phyloP scores from a whole-genome alignment of 768 basidiomycete genomes.

The Lactarius sanguifluus region DNA sequence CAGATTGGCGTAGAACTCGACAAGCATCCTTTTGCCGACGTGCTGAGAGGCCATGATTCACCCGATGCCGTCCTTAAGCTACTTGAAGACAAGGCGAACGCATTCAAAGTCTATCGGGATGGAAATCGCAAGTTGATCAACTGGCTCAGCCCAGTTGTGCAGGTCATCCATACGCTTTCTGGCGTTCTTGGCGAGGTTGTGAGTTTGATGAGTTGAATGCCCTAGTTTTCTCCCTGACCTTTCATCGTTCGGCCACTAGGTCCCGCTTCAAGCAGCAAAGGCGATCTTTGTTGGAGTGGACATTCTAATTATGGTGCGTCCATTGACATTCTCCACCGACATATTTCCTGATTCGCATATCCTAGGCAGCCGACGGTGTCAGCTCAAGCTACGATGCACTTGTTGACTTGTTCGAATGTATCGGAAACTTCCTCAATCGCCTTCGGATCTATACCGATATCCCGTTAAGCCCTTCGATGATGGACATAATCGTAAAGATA shows the following conservation, averaged over 20 bases:
- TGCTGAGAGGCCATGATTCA: not conserved
- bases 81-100: not conserved
- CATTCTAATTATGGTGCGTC: not conserved
- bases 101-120: not conserved
- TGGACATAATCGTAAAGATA: not conserved
- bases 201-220: not conserved
- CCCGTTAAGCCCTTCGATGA: not conserved
- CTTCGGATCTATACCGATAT: constrained; percentile 4
- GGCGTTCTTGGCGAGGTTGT: constrained; percentile 1
- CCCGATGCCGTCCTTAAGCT: not conserved
- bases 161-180: not conserved
- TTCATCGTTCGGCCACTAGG: not conserved
- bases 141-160: not conserved
- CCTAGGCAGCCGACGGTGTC: not conserved
- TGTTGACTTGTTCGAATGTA: constrained; percentile 5
- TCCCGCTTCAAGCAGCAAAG: not conserved
- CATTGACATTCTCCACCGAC: not conserved
- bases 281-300: constrained; percentile 2
- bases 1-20: constrained; percentile 3
- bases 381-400: not conserved
- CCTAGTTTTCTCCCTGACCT: not conserved
- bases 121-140: not conserved
- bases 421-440: constrained; percentile 9
- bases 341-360: not conserved
- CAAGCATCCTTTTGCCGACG: constrained; percentile 1